Evolutionary conservation across 2,329 filamentous ascomycete genomes (phyloP), one percentile per base, ranked within the genome.

Genomic region (Colletotrichum somersetense): DNA sequence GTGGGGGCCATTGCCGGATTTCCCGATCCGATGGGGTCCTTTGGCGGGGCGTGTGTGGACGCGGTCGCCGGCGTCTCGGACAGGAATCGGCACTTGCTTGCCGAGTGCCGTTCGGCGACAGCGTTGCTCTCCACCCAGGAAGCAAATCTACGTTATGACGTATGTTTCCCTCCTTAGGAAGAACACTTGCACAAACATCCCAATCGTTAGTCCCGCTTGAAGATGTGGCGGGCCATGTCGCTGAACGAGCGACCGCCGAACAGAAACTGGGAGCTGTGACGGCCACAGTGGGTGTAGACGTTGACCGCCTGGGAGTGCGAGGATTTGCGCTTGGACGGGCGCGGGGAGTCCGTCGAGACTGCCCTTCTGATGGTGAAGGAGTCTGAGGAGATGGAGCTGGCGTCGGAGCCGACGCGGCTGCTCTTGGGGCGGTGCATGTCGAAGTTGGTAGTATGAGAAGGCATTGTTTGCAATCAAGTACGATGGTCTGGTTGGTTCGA

Each of bases 261-360:
- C 18, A 89, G 79, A 71, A 84, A 87, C 75, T 89, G 85, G 74
- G 88, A 83, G 50, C 85, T 85, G 77, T 89, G 87, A 18, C 87
- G 82, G 18, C 87, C 87, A 73, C 87, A 89, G 70, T 87, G 86
- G 46, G 86, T 88, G 78, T 88, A 83, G 53, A 85, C 83, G 73
- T 89, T 89, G 74, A 85, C 82, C 11, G 81, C 83, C 59, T 69
- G 26, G 81, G 83, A 74, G 72, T 80, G 80, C 23, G 81, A 76
- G 7, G 77, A 75, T 67, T 79, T 81, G 69, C 80, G 76, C 55
- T 76, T 76, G 50, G 78, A 76, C 23, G 78, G 57, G 35, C 71
- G 66, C 40, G 71, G 66, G 18, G 67, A 62, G 62, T 73, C 71
- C 7, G 74, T 67, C 5, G 69, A 69, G 16, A 72, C 66, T 35